A percentile compares a stretch with the other conserved stretches of the same genome.
Evolutionary conservation across 1,284 basidiomycete genomes (phyloP).

Genomic region (Trametes pubescens): DNA sequence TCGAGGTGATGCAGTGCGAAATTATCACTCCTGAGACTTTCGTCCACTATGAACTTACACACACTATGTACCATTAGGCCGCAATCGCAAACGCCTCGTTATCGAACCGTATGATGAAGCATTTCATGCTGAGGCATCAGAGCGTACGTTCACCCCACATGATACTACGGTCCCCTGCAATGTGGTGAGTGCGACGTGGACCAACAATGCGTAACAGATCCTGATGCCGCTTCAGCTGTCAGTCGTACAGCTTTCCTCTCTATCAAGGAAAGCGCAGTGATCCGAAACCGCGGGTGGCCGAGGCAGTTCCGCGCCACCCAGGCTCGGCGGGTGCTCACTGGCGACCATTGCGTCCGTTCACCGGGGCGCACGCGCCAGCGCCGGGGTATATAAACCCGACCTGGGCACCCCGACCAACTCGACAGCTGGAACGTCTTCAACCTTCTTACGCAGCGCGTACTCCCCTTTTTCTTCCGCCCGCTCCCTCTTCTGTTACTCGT

Average conservation of each 20-base stretch:
- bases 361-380: background rate
- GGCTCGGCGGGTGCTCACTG: background rate
- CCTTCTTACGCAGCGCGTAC: conserved; percentile 36
- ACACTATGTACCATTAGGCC: background rate
- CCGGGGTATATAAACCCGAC: conserved; percentile 21
- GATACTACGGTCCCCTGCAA: background rate
- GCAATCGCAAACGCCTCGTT: too few species aligned
- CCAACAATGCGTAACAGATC: conserved; percentile 16
- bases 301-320: background rate
- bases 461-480: conserved; percentile 19
- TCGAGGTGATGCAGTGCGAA: background rate
- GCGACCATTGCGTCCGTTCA: background rate
- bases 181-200: conserved; percentile 5
- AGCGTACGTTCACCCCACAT: background rate
- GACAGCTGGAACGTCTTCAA: conserved; percentile 33
- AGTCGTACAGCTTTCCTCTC: conserved; percentile 12
- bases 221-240: conserved; percentile 1
- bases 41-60: background rate
- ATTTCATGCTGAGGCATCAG: too few species aligned
- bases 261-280: conserved; percentile 12
- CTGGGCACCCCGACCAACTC: background rate
- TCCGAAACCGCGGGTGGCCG: background rate
- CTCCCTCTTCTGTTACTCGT: conserved; percentile 16
- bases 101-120: background rate
- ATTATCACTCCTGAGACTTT: too few species aligned